phyloP scores from a whole-genome alignment of 2,329 filamentous ascomycete genomes.

The Aspergillus hiratsukae region DNA sequence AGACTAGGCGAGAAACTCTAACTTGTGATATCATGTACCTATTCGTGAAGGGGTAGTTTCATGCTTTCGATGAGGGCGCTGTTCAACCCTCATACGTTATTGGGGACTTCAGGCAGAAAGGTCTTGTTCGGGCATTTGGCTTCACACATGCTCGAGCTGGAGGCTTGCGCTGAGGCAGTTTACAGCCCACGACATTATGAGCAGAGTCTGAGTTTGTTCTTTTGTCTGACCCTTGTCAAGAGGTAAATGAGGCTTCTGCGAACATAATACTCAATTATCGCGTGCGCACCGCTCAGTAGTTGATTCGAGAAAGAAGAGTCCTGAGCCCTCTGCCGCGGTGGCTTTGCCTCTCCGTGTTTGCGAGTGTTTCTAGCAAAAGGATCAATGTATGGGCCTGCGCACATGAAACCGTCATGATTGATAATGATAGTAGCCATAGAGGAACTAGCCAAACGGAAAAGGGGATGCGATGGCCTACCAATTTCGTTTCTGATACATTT shows the following conservation, averaged over 20 bases:
- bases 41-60: not conserved
- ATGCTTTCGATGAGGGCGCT: not conserved
- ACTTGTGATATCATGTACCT: not conserved
- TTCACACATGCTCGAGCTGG: not conserved
- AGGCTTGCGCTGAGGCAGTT: not conserved
- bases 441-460: not conserved
- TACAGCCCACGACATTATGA: not conserved
- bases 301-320: not conserved
- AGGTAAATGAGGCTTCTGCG: not conserved
- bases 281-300: not conserved
- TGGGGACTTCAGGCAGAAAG: not conserved
- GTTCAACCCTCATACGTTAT: not conserved
- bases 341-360: not conserved
- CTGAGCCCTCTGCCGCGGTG: not conserved
- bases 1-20: not conserved
- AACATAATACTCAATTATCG: not conserved
- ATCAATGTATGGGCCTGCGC: not conserved
- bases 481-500: not conserved
- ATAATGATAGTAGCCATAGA: not conserved
- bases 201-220: not conserved
- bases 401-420: not conserved
- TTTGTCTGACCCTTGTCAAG: not conserved
- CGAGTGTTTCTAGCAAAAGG: not conserved
- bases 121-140: not conserved
- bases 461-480: not conserved